A percentile compares a stretch with the other conserved stretches of the same genome.
phyloP scores from a whole-genome alignment of 768 basidiomycete species.

The Neoboletus magnificus region DNA sequence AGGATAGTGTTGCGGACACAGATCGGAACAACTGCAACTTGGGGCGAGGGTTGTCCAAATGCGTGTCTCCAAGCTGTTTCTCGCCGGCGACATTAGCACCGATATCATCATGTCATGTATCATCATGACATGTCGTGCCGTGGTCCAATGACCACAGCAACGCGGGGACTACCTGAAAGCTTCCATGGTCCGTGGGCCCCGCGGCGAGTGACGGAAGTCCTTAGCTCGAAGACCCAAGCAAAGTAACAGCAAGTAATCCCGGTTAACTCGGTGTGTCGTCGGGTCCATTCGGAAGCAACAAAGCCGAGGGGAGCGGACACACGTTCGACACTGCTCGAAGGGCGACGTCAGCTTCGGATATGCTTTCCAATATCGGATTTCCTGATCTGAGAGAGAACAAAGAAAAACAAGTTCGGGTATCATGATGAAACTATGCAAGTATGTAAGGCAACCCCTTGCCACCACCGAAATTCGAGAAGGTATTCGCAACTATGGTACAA shows the following conservation, averaged over 20 bases:
- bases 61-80: too few relatives aligned
- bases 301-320: not conserved
- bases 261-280: not conserved
- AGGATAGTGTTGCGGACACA: not conserved
- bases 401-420: not conserved
- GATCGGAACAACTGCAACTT: not conserved
- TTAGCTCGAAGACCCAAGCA: too few relatives aligned
- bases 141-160: not conserved
- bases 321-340: not conserved
- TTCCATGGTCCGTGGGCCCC: too few relatives aligned
- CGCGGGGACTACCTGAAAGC: too few relatives aligned
- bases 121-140: not conserved
- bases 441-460: slow-evolving; percentile 21
- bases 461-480: slow-evolving; percentile 2
- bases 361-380: not conserved
- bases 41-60: not conserved
- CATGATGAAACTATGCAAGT: not conserved
- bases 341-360: not conserved
- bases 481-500: slow-evolving; percentile 3
- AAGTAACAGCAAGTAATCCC: not conserved
- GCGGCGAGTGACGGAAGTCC: not conserved
- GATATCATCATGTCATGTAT: not conserved
- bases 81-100: too few relatives aligned
- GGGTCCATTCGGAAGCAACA: not conserved
- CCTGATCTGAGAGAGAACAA: not conserved